Conservation (phyloP, 2,329 filamentous ascomycete species). For the Dendrostoma leiphaemia region DNA sequence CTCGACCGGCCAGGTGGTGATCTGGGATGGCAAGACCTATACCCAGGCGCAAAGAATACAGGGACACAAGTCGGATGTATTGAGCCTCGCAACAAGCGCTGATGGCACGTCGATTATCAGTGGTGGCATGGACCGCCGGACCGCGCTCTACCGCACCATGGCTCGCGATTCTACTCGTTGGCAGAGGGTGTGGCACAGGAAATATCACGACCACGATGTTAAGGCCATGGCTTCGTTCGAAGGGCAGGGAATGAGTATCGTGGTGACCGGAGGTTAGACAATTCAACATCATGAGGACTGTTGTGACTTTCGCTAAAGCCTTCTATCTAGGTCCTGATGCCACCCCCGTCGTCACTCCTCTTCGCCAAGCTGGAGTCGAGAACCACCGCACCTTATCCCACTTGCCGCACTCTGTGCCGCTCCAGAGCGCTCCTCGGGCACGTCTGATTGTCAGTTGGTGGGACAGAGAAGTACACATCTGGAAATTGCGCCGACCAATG, state of each 20-base stretch:
- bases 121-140: slow-evolving; percentile 87
- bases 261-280: slow-evolving; percentile 81
- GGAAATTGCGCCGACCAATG: slow-evolving; percentile 55
- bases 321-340: slow-evolving; percentile 71
- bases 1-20: slow-evolving; percentile 87
- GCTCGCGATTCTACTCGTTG: slow-evolving; percentile 64
- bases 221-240: slow-evolving; percentile 93
- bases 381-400: slow-evolving; percentile 79
- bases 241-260: slow-evolving; percentile 75
- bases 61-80: slow-evolving; percentile 83
- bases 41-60: slow-evolving; percentile 83
- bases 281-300: not conserved
- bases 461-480: slow-evolving; percentile 83
- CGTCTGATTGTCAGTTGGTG: slow-evolving; percentile 88
- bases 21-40: slow-evolving; percentile 93
- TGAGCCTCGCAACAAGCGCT: slow-evolving; percentile 79
- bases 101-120: slow-evolving; percentile 84
- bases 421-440: slow-evolving; percentile 70
- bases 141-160: slow-evolving; percentile 74
- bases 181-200: slow-evolving; percentile 80
- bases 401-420: slow-evolving; percentile 73
- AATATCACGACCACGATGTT: slow-evolving; percentile 91
- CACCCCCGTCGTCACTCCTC: slow-evolving; percentile 75
- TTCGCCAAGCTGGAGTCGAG: slow-evolving; percentile 74
- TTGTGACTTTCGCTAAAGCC: slow-evolving; percentile 28